Conservation (phyloP, 75 land plant genomes). For the Picea glauca region DNA sequence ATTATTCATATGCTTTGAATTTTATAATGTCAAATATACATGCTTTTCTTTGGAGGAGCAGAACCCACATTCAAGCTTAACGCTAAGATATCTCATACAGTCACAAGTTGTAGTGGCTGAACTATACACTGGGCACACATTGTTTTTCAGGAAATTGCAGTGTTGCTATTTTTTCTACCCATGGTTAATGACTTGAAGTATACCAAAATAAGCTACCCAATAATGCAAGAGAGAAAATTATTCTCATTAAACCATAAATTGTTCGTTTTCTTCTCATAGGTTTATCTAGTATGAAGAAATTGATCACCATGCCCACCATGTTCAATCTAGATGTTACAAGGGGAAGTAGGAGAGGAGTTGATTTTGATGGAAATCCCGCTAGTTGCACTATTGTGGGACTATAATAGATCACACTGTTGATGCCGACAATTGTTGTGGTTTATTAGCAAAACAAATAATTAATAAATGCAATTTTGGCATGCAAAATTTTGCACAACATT, state of each 20-base stretch:
- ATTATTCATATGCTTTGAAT: neutral
- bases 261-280: conserved; percentile 29
- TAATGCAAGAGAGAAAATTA: conserved; percentile 20
- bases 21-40: conserved; percentile 10
- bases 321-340: neutral
- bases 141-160: neutral
- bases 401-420: conserved; percentile 95
- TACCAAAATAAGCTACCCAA: conserved; percentile 25
- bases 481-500: too few species aligned
- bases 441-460: too few species aligned
- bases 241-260: conserved; percentile 18
- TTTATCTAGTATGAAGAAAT: conserved; percentile 49
- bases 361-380: conserved; percentile 32
- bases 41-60: conserved; percentile 29
- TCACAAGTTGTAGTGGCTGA: conserved; percentile 5
- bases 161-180: neutral
- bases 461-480: too few species aligned
- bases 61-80: conserved; percentile 27
- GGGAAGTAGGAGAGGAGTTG: neutral
- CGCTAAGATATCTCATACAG: conserved; percentile 21
- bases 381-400: conserved; percentile 85
- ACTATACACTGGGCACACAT: conserved; percentile 1
- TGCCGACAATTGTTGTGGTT: conserved; percentile 29
- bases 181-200: conserved; percentile 21
- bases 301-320: neutral